Conservation (phyloP, 306 rosid genomes). For the Vicia sativa region DNA sequence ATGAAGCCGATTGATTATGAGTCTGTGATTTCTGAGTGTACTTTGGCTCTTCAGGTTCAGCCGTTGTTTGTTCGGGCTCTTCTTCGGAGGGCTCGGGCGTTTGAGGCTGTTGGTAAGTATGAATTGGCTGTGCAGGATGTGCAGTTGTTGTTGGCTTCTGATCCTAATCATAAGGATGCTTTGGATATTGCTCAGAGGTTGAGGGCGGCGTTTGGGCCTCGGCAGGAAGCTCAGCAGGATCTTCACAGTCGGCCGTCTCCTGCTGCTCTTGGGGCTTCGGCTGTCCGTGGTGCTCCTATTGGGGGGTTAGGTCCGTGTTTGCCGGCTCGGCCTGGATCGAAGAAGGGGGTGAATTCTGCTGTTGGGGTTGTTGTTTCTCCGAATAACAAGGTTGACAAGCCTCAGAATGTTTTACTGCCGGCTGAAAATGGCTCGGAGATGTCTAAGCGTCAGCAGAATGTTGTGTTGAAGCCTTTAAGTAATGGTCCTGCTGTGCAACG, state of each 20-base stretch:
- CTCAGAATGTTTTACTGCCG: conserved; percentile 44
- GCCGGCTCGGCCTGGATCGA: conserved; percentile 67
- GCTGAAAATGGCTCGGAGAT: conserved; percentile 66
- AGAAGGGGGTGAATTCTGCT: conserved; percentile 54
- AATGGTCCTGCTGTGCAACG: conserved; percentile 53
- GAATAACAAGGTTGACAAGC: conserved; percentile 61
- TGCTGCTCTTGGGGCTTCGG: conserved; percentile 97
- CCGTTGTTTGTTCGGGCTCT: conserved; percentile 81
- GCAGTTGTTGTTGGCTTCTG: conserved; percentile 70
- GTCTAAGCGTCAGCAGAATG: too few species aligned
- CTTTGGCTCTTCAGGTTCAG: conserved; percentile 91
- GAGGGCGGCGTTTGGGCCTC: conserved; percentile 73
- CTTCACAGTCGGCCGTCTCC: conserved; percentile 99
- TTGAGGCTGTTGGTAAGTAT: conserved; percentile 80
- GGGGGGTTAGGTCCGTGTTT: conserved; percentile 86
- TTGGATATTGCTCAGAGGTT: conserved; percentile 81
- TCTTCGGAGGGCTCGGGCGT: conserved; percentile 80
- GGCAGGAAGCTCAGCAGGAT: conserved; percentile 89
- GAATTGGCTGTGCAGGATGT: conserved; percentile 91
- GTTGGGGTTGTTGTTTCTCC: conserved; percentile 46
- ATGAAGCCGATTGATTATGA: conserved; percentile 93
- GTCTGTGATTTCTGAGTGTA: conserved; percentile 84
- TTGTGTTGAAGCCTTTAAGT: conserved; percentile 64
- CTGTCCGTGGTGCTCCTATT: conserved; percentile 92
- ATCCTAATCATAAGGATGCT: conserved; percentile 78